Percentiles rank a stretch among this genome's conserved stretches.
Evolutionary conservation across 306 rosid species (phyloP).

Genomic region (Corylus avellana): DNA sequence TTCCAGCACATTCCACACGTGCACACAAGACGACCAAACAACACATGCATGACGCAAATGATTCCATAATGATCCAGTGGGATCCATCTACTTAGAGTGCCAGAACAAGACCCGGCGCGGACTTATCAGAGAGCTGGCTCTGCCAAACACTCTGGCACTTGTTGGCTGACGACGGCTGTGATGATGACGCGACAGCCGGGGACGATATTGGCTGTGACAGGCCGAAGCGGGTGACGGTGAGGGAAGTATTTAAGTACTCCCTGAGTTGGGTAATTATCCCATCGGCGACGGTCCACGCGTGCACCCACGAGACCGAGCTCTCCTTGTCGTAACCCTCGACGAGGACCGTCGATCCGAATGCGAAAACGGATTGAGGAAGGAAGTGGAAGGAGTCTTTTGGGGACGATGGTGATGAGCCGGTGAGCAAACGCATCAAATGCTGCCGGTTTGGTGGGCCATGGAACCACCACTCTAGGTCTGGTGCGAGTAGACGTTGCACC

Average conservation of each 20-base stretch:
- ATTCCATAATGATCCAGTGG: background rate
- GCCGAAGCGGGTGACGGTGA: slow-evolving; percentile 57
- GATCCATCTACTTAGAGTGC: slow-evolving; percentile 31
- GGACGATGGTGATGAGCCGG: slow-evolving; percentile 37
- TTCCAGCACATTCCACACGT: too few relatives aligned
- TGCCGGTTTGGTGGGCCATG: slow-evolving; percentile 75
- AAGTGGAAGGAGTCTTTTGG: slow-evolving; percentile 27
- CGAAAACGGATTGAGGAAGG: slow-evolving; percentile 44
- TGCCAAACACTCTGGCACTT: slow-evolving; percentile 63
- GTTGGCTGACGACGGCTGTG: background rate
- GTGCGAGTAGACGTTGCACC: slow-evolving; percentile 45
- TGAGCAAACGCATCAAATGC: slow-evolving; percentile 60
- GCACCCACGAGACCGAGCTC: slow-evolving; percentile 71
- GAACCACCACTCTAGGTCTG: slow-evolving; percentile 85
- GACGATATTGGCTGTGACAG: slow-evolving; percentile 18
- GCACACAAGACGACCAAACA: too few relatives aligned
- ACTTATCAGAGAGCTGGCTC: slow-evolving; percentile 53
- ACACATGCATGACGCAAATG: background rate
- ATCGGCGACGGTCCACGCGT: slow-evolving; percentile 65
- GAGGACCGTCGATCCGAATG: slow-evolving; percentile 57
- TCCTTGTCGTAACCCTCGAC: slow-evolving; percentile 62
- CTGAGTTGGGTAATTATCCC: slow-evolving; percentile 62
- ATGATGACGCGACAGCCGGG: background rate
- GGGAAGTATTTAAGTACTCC: slow-evolving; percentile 73
- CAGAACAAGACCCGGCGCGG: slow-evolving; percentile 74